phyloP scores from a whole-genome alignment of 306 rosid genomes.

The Begonia peltatifolia region DNA sequence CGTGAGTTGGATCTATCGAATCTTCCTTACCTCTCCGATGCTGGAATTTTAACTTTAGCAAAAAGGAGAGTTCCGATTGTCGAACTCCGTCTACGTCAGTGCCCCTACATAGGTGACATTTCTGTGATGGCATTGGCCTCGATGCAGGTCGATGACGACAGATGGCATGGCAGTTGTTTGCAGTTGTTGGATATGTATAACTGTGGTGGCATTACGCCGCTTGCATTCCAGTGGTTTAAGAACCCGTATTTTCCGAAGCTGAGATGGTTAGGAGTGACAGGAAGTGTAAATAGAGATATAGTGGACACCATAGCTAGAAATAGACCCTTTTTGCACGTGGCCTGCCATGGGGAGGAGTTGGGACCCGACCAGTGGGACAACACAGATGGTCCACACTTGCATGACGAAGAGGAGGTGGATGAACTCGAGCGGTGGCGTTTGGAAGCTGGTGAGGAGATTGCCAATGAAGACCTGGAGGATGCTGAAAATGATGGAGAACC shows the following conservation, averaged over 20 bases:
- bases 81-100: slow-evolving; percentile 71
- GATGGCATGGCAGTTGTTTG: slow-evolving; percentile 59
- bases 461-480: slow-evolving; percentile 51
- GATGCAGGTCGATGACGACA: slow-evolving; percentile 62
- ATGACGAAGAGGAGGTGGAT: slow-evolving; percentile 50
- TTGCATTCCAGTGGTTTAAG: slow-evolving; percentile 78
- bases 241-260: slow-evolving; percentile 91
- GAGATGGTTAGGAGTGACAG: slow-evolving; percentile 82
- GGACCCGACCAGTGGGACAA: slow-evolving; percentile 54
- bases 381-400: slow-evolving; percentile 33
- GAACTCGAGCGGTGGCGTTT: slow-evolving; percentile 80
- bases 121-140: slow-evolving; percentile 88
- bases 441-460: slow-evolving; percentile 41
- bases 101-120: slow-evolving; percentile 73
- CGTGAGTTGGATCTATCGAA: slow-evolving; percentile 79
- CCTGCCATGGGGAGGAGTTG: slow-evolving; percentile 74
- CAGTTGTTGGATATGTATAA: slow-evolving; percentile 68
- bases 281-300: slow-evolving; percentile 57
- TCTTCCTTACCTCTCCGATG: slow-evolving; percentile 74
- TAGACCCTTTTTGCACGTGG: slow-evolving; percentile 76
- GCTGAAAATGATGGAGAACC: slow-evolving; percentile 36
- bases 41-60: slow-evolving; percentile 49
- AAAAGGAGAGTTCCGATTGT: slow-evolving; percentile 43
- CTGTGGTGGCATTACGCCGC: slow-evolving; percentile 77
- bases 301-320: slow-evolving; percentile 75